Evolutionary conservation across 73 alveolate genomes (phyloP), one percentile per base, ranked within the genome.

Genomic region (Tetrahymena elliotti): DNA sequence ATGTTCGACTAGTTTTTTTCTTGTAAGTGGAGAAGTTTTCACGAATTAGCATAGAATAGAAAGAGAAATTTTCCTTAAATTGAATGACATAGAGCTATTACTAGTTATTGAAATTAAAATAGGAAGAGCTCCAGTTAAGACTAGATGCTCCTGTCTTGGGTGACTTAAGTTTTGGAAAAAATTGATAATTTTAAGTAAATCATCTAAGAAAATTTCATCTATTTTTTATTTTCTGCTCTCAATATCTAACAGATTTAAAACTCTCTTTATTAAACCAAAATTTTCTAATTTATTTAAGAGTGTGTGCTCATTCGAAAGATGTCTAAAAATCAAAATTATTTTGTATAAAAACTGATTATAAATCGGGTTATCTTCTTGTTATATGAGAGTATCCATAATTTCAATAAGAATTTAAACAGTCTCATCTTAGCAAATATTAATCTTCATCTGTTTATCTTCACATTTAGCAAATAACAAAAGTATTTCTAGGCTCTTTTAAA

Each of bases 371-470:
- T 68, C 36, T 36, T 68, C 88, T 68, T 68, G 36, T 4, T 27
- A n/a, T 22, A 68, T 7, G 36, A 68, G 88, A 39, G 53, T 15
- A 94, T 94, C 93, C 18, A 94, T 54, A 22, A 88, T 52, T 6
- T 94, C 93, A 15, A 94, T 94, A 39, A 94, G 83, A 84, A 38
- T 94, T 34, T 94, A 84, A 9, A 94, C 93, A 6, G 93, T 92
- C 41, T 94, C 96, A n/a, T 94, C 93, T 88, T 94, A 94, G 41
- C 96, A 94, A 6, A 94, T 38, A 0, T 88, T 41, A 40, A 68
- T 39, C 37, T 94, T 94, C 38, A 94, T 94, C 52, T 47, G 38
- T 52, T 94, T 94, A 52, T 94, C 96, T 38, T 94, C 96, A 52
- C 96, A 94, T 52, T 83, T 94, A 0, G 96, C 96, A 22, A 94